Percentiles rank a stretch among this genome's conserved stretches.
phyloP scores from a whole-genome alignment of 1,284 basidiomycete genomes.

The Tilletia caries region DNA sequence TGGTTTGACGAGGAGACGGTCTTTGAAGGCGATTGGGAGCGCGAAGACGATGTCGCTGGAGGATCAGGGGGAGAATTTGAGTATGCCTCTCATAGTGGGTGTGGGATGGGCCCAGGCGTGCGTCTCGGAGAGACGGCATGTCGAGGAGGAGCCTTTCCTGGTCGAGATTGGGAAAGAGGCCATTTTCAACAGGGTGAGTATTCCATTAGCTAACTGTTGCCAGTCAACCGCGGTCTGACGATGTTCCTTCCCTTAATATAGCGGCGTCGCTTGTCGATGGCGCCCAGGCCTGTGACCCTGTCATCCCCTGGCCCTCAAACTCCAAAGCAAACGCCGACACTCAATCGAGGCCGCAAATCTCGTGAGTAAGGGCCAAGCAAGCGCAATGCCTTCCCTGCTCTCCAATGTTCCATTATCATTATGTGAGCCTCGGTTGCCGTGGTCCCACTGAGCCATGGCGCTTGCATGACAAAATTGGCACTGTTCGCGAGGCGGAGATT shows the following conservation, averaged over 20 bases:
- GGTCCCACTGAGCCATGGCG: no score
- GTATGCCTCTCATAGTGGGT: slow-evolving; percentile 38
- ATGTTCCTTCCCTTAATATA: background rate
- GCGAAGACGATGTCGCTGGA: background rate
- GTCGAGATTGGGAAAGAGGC: slow-evolving; percentile 47
- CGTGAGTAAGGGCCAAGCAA: slow-evolving; percentile 27
- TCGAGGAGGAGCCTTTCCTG: slow-evolving; percentile 37
- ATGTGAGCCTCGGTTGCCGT: slow-evolving; percentile 4
- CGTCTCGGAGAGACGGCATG: slow-evolving; percentile 30
- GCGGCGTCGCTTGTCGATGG: slow-evolving; percentile 32
- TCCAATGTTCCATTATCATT: slow-evolving; percentile 15
- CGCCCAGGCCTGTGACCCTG: slow-evolving; percentile 26
- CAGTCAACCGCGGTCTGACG: background rate
- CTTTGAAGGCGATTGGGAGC: background rate
- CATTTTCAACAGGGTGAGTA: slow-evolving; percentile 38
- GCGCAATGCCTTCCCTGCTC: slow-evolving; percentile 30
- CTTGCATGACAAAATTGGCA: no score
- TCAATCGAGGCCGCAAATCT: slow-evolving; percentile 21
- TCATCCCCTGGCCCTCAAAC: slow-evolving; percentile 18
- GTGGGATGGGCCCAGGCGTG: slow-evolving; percentile 42
- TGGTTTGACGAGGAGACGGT: background rate
- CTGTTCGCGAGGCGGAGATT: no score
- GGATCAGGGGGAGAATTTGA: background rate
- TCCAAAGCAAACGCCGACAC: background rate
- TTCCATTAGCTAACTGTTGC: no score